Evolutionary conservation across 768 basidiomycete species (phyloP), one percentile per base, ranked within the genome.

Genomic region (Serendipita sp.): DNA sequence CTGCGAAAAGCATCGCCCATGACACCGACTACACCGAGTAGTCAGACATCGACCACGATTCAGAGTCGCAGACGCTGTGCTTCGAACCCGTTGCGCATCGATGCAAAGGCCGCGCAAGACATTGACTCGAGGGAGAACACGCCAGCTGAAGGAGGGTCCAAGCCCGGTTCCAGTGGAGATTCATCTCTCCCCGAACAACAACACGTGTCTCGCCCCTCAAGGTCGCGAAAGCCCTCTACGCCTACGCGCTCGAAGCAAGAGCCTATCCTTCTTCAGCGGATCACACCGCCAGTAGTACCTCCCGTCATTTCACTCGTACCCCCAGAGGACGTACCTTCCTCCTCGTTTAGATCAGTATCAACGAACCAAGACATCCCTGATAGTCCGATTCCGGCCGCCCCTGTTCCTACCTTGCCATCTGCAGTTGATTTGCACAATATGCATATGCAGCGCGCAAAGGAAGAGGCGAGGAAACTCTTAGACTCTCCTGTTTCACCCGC

Each of bases 251-350:
- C 48, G 48, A 51, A 32, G 30, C 30, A 18, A 51, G 48, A 51
- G 30, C 48, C 48, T 16, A 32, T 51, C 48, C 30, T 51, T 8
- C n/a, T 51, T 16, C n/a, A 18, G 7, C 48, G 48, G 5, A 32
- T 51, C 18, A 51, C 48, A 5, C 48, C 48, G 1, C 48, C 48
- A 5, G 74, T 79, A 80, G 3, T 89, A 92, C 68, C 95, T 97
- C 70, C 83, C 11, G 45, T 46, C n/a, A 46, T 46, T n/a, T 11
- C 45, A n/a, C 45, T 46, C 45, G 45, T 46, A n/a, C 45, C 45
- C n/a, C 45, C 45, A 1, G n/a, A n/a, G 1, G 45, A 46, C 45
- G 13, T 24, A 24, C 24, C 45, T 11, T 46, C 11, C 45, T 11
- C 11, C 45, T 46, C 45, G 11, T 46, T 46, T n/a, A 11, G 11